Conservation (phyloP, 2,329 filamentous ascomycete genomes). For the Exophiala sp. region DNA sequence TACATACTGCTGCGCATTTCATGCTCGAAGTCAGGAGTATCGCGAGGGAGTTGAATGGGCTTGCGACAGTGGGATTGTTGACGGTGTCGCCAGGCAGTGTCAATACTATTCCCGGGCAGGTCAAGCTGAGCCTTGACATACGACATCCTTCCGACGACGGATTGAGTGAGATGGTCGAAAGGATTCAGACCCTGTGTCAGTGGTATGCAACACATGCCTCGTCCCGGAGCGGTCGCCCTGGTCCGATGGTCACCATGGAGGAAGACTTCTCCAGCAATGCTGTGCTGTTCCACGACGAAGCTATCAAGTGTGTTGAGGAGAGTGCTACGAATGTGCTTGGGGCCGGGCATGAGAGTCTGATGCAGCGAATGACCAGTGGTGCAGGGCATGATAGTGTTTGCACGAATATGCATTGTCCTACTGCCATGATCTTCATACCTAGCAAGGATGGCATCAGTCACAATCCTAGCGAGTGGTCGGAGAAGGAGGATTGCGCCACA, state of each 20-base stretch:
- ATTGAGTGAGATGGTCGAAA: constrained; percentile 15
- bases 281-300: constrained; percentile 63
- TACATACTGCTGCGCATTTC: constrained; percentile 64
- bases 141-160: constrained; percentile 21
- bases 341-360: constrained; percentile 43
- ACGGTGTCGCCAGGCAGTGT: constrained; percentile 64
- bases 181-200: constrained; percentile 1
- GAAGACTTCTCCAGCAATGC: constrained; percentile 45
- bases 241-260: constrained; percentile 8
- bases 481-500: constrained; percentile 53
- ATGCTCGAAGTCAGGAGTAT: constrained; percentile 64
- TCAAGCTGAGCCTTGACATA: constrained; percentile 36
- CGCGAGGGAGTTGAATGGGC: constrained; percentile 54
- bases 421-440: constrained; percentile 65
- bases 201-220: no score
- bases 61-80: constrained; percentile 69
- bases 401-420: constrained; percentile 57
- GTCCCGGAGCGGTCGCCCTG: not conserved
- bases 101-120: constrained; percentile 68
- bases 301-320: constrained; percentile 61
- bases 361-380: constrained; percentile 56
- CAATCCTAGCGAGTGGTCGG: constrained; percentile 61
- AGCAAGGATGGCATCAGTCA: constrained; percentile 62
- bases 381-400: constrained; percentile 66
- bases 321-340: constrained; percentile 55